These are phyloP conservation scores for Exophiala dermatitidis DNA, from an alignment of 2,329 filamentous ascomycete genomes.

Conservation along the genomic window DNA sequence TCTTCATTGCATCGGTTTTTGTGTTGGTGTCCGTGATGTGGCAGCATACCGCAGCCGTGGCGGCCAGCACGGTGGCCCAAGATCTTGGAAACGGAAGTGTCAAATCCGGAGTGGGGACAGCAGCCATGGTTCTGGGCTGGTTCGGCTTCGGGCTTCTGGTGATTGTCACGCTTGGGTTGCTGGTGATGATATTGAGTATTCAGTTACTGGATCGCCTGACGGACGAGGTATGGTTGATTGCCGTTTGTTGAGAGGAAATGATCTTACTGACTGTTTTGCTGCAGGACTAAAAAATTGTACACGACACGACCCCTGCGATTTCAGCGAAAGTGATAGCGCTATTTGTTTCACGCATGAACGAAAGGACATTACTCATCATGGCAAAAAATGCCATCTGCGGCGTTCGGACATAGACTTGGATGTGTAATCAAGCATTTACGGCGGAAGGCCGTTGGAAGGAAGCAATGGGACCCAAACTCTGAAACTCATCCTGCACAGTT, in stretches of 20 bases:
- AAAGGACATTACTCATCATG: not conserved
- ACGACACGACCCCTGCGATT: not conserved
- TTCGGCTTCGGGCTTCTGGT: slow-evolving; percentile 91
- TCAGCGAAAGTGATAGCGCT: slow-evolving; percentile 3
- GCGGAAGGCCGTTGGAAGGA: not conserved
- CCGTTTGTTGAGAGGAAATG: not conserved
- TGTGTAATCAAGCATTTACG: slow-evolving; percentile 4
- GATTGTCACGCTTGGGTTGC: slow-evolving; percentile 84
- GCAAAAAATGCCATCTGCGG: not conserved
- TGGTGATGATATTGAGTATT: slow-evolving; percentile 96
- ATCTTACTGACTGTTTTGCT: not conserved
- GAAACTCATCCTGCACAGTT: not conserved
- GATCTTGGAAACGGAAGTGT: slow-evolving; percentile 88
- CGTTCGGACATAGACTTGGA: slow-evolving; percentile 3
- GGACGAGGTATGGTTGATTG: slow-evolving; percentile 33
- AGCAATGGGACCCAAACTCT: not conserved
- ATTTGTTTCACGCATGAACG: slow-evolving; percentile 2
- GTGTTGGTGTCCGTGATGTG: slow-evolving; percentile 56
- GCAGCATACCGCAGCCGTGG: slow-evolving; percentile 87
- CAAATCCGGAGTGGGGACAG: slow-evolving; percentile 79
- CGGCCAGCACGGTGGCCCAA: slow-evolving; percentile 86
- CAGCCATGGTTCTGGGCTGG: slow-evolving; percentile 95
- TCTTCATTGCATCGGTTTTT: slow-evolving; percentile 65
- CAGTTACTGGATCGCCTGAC: slow-evolving; percentile 61
- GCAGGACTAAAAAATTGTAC: slow-evolving; percentile 11